These are phyloP conservation scores for Annulohypoxylon stygium DNA, from an alignment of 495 filamentous ascomycete species.

Conservation along the genomic window DNA sequence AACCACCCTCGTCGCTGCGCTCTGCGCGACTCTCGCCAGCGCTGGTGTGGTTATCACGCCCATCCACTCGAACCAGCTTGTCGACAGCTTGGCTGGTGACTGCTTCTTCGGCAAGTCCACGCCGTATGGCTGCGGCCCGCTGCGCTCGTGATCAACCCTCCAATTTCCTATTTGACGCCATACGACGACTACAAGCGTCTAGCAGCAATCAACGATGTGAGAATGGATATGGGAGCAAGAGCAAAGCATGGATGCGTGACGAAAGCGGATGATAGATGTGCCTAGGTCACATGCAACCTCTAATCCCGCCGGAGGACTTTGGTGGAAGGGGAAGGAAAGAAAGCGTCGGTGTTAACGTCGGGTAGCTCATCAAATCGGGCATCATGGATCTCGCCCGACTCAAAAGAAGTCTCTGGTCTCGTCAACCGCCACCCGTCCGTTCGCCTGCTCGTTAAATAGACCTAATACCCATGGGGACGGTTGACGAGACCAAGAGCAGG, in stretches of 20 bases:
- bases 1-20: conserved; percentile 51
- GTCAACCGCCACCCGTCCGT: conserved; percentile 2
- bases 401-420: neutral
- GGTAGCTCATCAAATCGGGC: neutral
- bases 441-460: neutral
- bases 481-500: neutral
- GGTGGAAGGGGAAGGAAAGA: conserved; percentile 1
- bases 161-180: too few relatives aligned
- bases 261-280: neutral
- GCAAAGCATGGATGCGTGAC: conserved; percentile 14
- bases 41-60: conserved; percentile 63
- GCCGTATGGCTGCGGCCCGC: conserved; percentile 60
- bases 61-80: conserved; percentile 59
- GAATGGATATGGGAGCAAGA: neutral
- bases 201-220: neutral
- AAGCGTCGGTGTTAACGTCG: neutral
- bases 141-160: conserved; percentile 33
- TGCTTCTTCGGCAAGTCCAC: conserved; percentile 65
- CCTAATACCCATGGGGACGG: neutral
- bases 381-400: neutral
- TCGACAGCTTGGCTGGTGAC: conserved; percentile 56
- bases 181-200: neutral
- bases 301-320: conserved; percentile 4
- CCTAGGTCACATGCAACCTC: neutral
- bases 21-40: conserved; percentile 59